Base-by-base conservation (phyloP, 2,329 filamentous ascomycete species). In the Epichloe coenophiala region DNA sequence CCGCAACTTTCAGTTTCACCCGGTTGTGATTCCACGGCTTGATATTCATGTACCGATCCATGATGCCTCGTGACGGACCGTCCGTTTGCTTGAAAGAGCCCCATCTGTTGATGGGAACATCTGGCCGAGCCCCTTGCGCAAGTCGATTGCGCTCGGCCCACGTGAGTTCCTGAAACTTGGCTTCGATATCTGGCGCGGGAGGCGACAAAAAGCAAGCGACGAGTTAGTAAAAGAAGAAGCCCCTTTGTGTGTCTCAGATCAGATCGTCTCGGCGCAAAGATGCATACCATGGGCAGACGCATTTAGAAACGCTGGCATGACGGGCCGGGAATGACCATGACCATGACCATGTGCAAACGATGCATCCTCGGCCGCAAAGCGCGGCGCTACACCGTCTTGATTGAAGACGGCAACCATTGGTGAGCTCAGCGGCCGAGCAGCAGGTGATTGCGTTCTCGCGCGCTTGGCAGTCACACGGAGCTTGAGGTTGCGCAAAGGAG, bases 1-100 rank as follows among this genome's bases (percentile, higher is more conserved):
- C 76, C 2, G 87, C 83, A 1, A 96, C 91, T 39, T 78, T 76
- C 17, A 98, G 77, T 63, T 80, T 84, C 51, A 98, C 76, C 38
- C 93, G 82, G 61, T 94, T 95, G 63, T 86, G 82, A 54, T 85
- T 83, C 81, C 87, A 98, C 0, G 90, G 88, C 63, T 90, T 84
- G 55, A 98, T 88, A 62, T 97, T 95, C 49, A 75, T 66, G 68
- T 97, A 98, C 50, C 93, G 83, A 66, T 97, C 94, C 57, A 91
- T 69, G 33, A 57, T 52, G 43, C 58, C 59, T 53, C 60, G 61
- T 48, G 58, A 55, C 38, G 59, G 56, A 5, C 48, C 50, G 37
- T 68, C 64, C 11, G 58, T 53, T 47, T 68, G 67, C 51, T 65
- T 65, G 50, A 62, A 68, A 21, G 59, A 58, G 6, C 58, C 58